A percentile compares a stretch with the other conserved stretches of the same genome.
phyloP scores from a whole-genome alignment of 1,284 basidiomycete genomes.

The Golubevia sp. region DNA sequence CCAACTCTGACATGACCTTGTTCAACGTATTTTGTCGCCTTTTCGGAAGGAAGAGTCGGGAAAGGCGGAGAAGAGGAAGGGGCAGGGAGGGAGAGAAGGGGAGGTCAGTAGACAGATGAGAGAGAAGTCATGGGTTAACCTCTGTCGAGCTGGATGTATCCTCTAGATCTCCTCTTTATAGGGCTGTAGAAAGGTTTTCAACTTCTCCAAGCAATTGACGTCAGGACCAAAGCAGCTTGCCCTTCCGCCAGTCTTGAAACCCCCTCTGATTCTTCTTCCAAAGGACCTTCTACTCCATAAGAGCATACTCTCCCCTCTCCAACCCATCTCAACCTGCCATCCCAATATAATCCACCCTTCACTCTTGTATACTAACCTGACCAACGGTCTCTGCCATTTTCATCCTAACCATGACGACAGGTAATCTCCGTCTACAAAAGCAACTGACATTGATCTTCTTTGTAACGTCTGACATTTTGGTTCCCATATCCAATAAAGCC shows the following conservation, averaged over 20 bases:
- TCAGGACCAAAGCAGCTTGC: too few relatives aligned
- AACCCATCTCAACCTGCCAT: too few relatives aligned
- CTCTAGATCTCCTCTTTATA: too few relatives aligned
- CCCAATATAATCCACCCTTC: background rate
- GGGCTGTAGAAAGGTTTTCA: too few relatives aligned
- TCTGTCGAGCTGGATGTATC: too few relatives aligned
- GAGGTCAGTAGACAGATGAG: background rate
- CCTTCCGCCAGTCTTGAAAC: too few relatives aligned
- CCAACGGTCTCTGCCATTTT: conserved; percentile 97
- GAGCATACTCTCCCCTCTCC: too few relatives aligned
- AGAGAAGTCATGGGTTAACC: too few relatives aligned
- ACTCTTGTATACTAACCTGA: conserved; percentile 69
- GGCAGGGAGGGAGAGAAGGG: background rate
- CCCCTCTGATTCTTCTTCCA: too few relatives aligned
- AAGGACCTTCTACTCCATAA: too few relatives aligned
- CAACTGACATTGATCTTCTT: conserved; percentile 85
- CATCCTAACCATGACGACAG: conserved; percentile 86
- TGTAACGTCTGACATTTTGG: conserved; percentile 66
- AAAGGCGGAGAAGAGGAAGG: background rate
- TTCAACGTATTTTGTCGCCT: conserved; percentile 96
- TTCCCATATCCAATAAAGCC: conserved; percentile 77
- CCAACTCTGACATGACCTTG: conserved; percentile 98
- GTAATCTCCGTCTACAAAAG: conserved; percentile 86
- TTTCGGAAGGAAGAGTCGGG: too few relatives aligned
- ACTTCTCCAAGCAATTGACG: too few relatives aligned